Conservation (phyloP, 2,329 filamentous ascomycete species). For the Aspergillus intermedius region DNA sequence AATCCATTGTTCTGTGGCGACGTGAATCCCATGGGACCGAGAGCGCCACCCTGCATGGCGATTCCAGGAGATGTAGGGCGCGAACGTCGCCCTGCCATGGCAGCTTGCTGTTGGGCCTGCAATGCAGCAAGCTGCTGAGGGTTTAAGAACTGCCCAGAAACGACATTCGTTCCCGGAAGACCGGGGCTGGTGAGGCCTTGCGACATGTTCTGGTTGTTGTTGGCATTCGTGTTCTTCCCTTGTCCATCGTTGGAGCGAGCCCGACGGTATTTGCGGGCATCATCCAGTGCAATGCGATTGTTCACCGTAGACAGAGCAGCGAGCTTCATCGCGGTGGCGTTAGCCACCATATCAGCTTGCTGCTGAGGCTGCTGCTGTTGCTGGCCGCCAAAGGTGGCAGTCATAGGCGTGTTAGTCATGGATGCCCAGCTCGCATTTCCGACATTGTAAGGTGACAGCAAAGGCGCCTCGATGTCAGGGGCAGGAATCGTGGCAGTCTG, state of each 20-base stretch:
- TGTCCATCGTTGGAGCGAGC: conserved; percentile 78
- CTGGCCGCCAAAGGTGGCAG: conserved; percentile 66
- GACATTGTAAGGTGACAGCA: conserved; percentile 73
- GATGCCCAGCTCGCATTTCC: conserved; percentile 94
- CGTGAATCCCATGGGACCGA: conserved; percentile 64
- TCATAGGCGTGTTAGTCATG: conserved; percentile 97
- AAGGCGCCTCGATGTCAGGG: conserved; percentile 68
- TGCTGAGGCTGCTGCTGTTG: conserved; percentile 30
- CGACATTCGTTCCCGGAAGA: conserved; percentile 67
- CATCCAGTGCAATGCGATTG: conserved; percentile 93
- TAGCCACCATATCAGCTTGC: conserved; percentile 96
- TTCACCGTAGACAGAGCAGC: conserved; percentile 96
- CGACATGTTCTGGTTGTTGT: conserved; percentile 55
- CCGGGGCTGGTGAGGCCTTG: conserved; percentile 58
- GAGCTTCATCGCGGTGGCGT: conserved; percentile 97
- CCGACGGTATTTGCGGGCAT: conserved; percentile 92
- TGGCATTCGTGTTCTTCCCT: conserved; percentile 35
- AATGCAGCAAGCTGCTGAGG: conserved; percentile 78
- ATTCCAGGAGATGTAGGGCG: conserved; percentile 85
- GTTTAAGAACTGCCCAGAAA: conserved; percentile 80
- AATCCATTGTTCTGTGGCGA: conserved; percentile 94
- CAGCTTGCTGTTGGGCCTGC: conserved; percentile 58
- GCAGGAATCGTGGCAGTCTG: conserved; percentile 78
- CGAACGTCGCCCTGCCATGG: conserved; percentile 64
- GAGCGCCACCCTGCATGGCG: conserved; percentile 61